Evolutionary conservation across 148 eudicot genomes (phyloP).

Genomic region (Tetragonia tetragonoides): DNA sequence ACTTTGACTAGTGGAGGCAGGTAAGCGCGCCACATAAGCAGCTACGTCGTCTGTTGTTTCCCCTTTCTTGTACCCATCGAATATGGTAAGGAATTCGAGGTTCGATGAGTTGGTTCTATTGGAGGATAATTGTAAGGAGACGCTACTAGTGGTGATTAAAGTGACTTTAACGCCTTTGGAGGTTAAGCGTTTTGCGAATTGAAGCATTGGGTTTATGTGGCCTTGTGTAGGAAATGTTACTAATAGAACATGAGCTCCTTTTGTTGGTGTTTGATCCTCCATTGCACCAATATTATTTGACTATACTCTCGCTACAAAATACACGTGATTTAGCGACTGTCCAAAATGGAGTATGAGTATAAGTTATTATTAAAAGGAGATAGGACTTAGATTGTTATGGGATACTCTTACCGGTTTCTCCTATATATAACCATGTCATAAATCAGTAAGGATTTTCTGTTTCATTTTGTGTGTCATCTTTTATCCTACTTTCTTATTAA

Average conservation of each 20-base stretch:
- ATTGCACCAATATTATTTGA: background rate
- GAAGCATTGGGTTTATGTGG: slow-evolving; percentile 65
- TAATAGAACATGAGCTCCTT: slow-evolving; percentile 37
- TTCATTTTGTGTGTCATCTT: too few relatives aligned
- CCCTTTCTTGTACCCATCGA: slow-evolving; percentile 17
- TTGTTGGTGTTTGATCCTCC: slow-evolving; percentile 13
- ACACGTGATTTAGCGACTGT: too few relatives aligned
- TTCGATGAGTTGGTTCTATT: background rate
- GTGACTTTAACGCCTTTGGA: slow-evolving; percentile 49
- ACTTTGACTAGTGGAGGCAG: background rate
- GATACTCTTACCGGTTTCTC: too few relatives aligned
- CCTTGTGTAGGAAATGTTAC: slow-evolving; percentile 55
- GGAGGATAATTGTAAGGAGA: background rate
- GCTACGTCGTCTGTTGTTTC: background rate
- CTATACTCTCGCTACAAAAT: too few relatives aligned
- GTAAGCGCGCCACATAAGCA: background rate
- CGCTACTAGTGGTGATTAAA: slow-evolving; percentile 22
- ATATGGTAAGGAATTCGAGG: slow-evolving; percentile 12
- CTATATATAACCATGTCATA: too few relatives aligned
- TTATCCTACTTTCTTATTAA: too few relatives aligned
- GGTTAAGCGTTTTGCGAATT: slow-evolving; percentile 49
- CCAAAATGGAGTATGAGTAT: too few relatives aligned
- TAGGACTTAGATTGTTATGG: too few relatives aligned
- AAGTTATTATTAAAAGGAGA: too few relatives aligned
- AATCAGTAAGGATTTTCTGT: too few relatives aligned